These are phyloP conservation scores for Wickerhamiella sorbophila DNA, from an alignment of 805 yeast genomes.

Conservation along the genomic window DNA sequence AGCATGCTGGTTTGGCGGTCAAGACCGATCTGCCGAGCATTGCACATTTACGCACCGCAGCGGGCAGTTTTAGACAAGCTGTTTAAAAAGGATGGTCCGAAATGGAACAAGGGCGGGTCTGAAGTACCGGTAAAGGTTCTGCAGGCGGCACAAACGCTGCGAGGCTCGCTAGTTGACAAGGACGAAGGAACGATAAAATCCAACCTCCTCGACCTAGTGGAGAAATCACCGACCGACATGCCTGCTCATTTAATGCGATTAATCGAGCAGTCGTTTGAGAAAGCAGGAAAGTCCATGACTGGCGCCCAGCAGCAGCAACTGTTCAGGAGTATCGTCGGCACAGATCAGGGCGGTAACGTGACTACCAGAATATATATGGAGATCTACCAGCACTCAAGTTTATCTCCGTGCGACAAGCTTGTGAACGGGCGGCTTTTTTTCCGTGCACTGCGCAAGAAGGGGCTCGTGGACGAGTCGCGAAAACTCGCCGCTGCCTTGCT, in stretches of 20 bases:
- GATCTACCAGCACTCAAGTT: constrained; percentile 12
- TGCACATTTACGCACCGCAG: not conserved
- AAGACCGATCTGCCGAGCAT: not conserved
- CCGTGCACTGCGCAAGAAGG: constrained; percentile 11
- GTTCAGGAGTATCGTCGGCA: constrained; percentile 10
- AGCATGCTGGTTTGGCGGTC: not conserved
- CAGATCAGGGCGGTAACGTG: constrained; percentile 7
- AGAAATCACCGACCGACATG: constrained; percentile 2
- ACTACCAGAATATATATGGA: constrained; percentile 16
- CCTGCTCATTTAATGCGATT: constrained; percentile 13
- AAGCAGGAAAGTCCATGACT: constrained; percentile 1
- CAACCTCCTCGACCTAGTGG: constrained; percentile 8
- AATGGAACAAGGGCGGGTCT: not conserved
- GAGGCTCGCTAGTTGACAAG: constrained; percentile 3
- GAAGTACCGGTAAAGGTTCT: constrained; percentile 6
- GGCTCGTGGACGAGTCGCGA: constrained; percentile 14
- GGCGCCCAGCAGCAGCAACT: constrained; percentile 9
- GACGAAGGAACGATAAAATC: not conserved
- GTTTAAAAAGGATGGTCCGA: not conserved
- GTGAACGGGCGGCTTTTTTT: constrained; percentile 17
- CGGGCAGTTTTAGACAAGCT: not conserved
- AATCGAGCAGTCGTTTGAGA: constrained; percentile 11
- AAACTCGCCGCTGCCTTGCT: constrained; percentile 12
- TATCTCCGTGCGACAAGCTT: constrained; percentile 6
- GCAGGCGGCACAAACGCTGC: constrained; percentile 10